Evolutionary conservation across 108 stramenopile genomes (phyloP), one percentile per base, ranked within the genome.

Genomic region (Skeletonema costatum): DNA sequence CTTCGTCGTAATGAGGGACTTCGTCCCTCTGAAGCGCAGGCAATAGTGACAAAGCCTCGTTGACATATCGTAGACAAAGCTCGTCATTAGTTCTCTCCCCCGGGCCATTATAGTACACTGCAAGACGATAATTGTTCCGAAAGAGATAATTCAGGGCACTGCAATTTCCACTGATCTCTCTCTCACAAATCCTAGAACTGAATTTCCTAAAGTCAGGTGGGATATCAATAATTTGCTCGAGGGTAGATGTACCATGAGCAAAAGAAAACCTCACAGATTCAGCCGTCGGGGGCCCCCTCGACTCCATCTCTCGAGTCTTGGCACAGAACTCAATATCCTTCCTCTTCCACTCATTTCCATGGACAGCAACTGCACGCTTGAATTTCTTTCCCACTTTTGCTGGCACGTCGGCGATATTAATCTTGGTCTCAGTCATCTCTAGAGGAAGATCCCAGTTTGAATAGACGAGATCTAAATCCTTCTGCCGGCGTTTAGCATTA

Each of bases 1-100:
- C 30, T 63, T 63, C 62, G 2, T 39, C 39, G 6, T 63, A 39
- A 17, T 63, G 62, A 6, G 62, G 62, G 6, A 63, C 16, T 9
- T 63, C 62, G 9, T 32, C 62, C 6, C 14, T n/a, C 14, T 63
- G 62, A 16, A 63, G 62, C 2, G 5, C 16, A 33, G 62, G 62
- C 29, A 63, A n/a, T 3, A 63, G 62, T n/a, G 62, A 63, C n/a
- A 63, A 36, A 6, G 38, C 62, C 62, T 63, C 30, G 62, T 63
- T 63, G 21, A 14, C n/a, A 36, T 63, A 4, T 1, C 0, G 19
- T 14, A 51, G 3, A 19, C 17, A 21, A 25, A 51, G n/a, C 50
- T 51, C 50, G 19, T 51, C 3, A 19, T 51, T 19, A 21, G 17
- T 21, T 19, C 1, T 17, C 17, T 3, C 50, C 25, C 25, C 25